Evolutionary conservation across 129 eudicot genomes (phyloP).

Genomic region (Deinandra increscens): DNA sequence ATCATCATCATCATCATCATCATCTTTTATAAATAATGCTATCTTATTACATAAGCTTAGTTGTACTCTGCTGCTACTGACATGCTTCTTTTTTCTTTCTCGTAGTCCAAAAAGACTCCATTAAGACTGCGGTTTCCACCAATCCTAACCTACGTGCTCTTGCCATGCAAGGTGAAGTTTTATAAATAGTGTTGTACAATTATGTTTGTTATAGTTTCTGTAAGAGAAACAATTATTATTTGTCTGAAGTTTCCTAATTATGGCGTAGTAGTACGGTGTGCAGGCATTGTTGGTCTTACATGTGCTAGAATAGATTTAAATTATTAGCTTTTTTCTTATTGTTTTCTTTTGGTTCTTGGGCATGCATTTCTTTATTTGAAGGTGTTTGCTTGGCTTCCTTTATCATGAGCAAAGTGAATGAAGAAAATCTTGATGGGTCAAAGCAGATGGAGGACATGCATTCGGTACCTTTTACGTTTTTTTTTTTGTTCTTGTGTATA

Average conservation of each 20-base stretch:
- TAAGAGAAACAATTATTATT: background rate
- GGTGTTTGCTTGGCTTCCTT: conserved; percentile 69
- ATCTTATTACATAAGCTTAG: background rate
- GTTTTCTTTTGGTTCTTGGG: too few relatives aligned
- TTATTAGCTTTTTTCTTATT: too few relatives aligned
- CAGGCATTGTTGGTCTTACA: background rate
- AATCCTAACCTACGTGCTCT: conserved; percentile 58
- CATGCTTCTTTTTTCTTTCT: conserved; percentile 2
- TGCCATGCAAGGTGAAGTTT: conserved; percentile 64
- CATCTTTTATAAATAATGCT: background rate
- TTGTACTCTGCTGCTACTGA: background rate
- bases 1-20: too few relatives aligned
- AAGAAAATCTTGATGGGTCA: conserved; percentile 31
- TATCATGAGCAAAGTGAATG: conserved; percentile 42
- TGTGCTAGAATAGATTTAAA: too few relatives aligned
- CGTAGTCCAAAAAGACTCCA: conserved; percentile 34
- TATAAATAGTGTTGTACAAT: background rate
- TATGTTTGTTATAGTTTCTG: background rate
- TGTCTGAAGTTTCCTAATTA: background rate
- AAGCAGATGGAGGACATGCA: conserved; percentile 70
- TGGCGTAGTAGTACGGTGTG: background rate
- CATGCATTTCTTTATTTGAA: conserved; percentile 35
- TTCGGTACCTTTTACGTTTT: conserved; percentile 47
- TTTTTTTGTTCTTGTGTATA: background rate
- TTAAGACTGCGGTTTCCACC: conserved; percentile 50